A percentile compares a stretch with the other conserved stretches of the same genome.
These are phyloP conservation scores for Penicillium hesseltinei DNA, from an alignment of 2,329 filamentous ascomycete genomes.

Conservation along the genomic window DNA sequence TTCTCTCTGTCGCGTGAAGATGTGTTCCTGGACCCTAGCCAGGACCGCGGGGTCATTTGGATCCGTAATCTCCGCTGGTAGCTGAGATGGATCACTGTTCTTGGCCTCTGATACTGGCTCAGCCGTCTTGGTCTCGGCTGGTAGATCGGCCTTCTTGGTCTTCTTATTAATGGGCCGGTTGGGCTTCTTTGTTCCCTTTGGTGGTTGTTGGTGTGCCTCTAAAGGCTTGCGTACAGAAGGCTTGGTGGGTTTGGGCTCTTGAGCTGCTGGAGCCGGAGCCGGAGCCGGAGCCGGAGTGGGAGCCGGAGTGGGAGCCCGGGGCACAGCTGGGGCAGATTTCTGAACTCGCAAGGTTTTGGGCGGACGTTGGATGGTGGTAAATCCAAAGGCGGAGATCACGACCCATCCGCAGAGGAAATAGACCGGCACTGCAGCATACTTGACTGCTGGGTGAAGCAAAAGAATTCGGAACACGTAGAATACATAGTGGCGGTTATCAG, in stretches of 20 bases:
- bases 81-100: background rate
- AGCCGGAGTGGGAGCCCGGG: constrained; percentile 11
- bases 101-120: constrained; percentile 6
- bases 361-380: constrained; percentile 26
- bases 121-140: constrained; percentile 6
- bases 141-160: constrained; percentile 2
- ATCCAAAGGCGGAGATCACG: constrained; percentile 62
- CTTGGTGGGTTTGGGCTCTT: background rate
- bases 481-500: constrained; percentile 95
- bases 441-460: constrained; percentile 63
- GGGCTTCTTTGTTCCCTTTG: constrained; percentile 24
- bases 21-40: constrained; percentile 30
- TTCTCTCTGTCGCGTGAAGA: constrained; percentile 31
- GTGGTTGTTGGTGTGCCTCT: constrained; percentile 12
- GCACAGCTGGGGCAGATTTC: constrained; percentile 10
- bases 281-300: background rate
- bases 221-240: background rate
- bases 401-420: constrained; percentile 72
- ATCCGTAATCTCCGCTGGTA: constrained; percentile 1
- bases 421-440: constrained; percentile 65
- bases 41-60: constrained; percentile 29
- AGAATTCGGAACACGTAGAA: constrained; percentile 93
- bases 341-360: constrained; percentile 23
- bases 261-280: background rate
- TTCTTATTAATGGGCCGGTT: constrained; percentile 27